Conservation (phyloP, 2,329 filamentous ascomycete species). For the Neocatenulostroma microsporum region DNA sequence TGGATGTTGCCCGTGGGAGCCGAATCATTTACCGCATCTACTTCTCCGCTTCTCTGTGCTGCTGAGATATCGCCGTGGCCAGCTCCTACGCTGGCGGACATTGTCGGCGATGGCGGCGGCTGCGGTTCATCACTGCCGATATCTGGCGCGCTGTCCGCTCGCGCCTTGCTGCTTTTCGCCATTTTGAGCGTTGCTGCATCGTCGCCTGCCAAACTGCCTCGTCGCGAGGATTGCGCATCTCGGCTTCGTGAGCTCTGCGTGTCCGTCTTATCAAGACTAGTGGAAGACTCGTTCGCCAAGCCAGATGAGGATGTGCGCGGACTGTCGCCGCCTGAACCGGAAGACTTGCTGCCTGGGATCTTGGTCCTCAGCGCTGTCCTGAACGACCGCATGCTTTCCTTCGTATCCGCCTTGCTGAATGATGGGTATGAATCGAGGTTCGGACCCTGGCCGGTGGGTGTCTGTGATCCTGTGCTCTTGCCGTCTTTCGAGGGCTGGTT, state of each 20-base stretch:
- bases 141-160: constrained; percentile 2
- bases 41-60: constrained; percentile 79
- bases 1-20: constrained; percentile 60
- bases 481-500: constrained; percentile 61
- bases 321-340: too few species aligned
- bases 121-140: constrained; percentile 24
- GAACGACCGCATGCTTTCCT: constrained; percentile 82
- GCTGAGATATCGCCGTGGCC: constrained; percentile 71
- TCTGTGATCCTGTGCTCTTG: constrained; percentile 35
- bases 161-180: constrained; percentile 12
- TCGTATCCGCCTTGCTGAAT: constrained; percentile 85
- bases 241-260: constrained; percentile 55
- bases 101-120: constrained; percentile 76
- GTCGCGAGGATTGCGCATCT: constrained; percentile 31
- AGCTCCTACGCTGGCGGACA: constrained; percentile 63
- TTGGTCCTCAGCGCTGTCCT: constrained; percentile 75
- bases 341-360: constrained; percentile 61
- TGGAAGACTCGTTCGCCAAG: constrained; percentile 43
- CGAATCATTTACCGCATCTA: constrained; percentile 87
- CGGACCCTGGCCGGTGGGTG: constrained; percentile 45
- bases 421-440: constrained; percentile 80
- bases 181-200: constrained; percentile 21
- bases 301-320: constrained; percentile 65
- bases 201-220: constrained; percentile 17
- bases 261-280: constrained; percentile 58